phyloP scores from a whole-genome alignment of 148 eudicot genomes.

The Cornus kousa region DNA sequence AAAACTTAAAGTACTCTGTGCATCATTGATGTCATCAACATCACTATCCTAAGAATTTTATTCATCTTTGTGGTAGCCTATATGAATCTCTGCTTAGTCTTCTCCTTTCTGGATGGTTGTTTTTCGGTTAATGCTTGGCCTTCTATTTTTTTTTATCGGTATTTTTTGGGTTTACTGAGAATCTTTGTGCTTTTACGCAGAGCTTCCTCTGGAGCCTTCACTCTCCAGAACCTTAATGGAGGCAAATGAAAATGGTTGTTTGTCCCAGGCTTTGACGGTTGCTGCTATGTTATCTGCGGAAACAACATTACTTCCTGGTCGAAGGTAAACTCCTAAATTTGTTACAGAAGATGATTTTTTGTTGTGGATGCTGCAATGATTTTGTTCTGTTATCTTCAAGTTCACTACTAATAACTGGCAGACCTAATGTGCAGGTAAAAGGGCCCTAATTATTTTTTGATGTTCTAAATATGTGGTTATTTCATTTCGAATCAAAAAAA shows the following conservation, averaged over 20 bases:
- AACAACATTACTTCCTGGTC: conserved; percentile 77
- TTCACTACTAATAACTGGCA: not conserved
- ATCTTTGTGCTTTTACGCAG: conserved; percentile 34
- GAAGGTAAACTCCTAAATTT: conserved; percentile 37
- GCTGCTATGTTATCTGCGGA: conserved; percentile 96
- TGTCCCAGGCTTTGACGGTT: conserved; percentile 92
- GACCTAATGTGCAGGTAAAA: not conserved
- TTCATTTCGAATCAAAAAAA: no score
- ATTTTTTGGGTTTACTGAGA: not conserved
- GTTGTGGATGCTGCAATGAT: not conserved
- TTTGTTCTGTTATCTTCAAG: conserved; percentile 1
- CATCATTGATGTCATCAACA: not conserved
- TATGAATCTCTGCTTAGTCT: not conserved
- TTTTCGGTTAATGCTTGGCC: not conserved
- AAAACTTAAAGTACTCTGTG: not conserved
- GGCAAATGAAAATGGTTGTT: conserved; percentile 79
- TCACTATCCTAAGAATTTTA: not conserved
- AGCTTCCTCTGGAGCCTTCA: conserved; percentile 96
- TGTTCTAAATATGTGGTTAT: not conserved
- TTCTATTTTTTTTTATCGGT: not conserved
- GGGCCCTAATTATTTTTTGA: not conserved
- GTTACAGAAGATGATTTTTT: not conserved
- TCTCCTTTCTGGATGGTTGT: not conserved
- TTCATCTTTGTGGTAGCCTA: not conserved
- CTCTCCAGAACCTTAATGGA: conserved; percentile 89